Base-by-base conservation (phyloP, 768 basidiomycete species). In the Amanita molliuscula region DNA sequence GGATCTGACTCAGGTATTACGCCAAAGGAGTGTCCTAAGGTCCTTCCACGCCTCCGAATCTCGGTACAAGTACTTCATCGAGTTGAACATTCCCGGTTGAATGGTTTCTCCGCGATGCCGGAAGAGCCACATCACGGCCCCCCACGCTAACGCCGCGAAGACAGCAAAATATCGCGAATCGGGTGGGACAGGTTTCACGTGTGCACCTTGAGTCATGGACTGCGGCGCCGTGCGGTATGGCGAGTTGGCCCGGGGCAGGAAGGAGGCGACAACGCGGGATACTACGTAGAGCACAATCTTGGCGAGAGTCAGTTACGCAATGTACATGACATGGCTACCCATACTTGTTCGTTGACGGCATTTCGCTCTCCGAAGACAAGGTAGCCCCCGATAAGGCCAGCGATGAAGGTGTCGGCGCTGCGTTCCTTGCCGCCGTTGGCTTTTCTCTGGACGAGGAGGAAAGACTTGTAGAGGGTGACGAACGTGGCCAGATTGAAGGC, bases 261-360 rank as follows among this genome's bases (percentile, higher is more conserved):
- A 83, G 5, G 95, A 87, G 15, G 94, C 85, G 38, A 98, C 73
- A 41, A 95, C 89, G 44, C 96, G 84, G 21, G 91, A 91, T 51
- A 88, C 81, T 54, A 99, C 90, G 61, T 98, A 99, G 53, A 99
- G 81, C 18, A 98, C 96, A 58, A 98, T 96, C 90, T 96, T 54
- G 43, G 48, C 11, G 11, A 18, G 28, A 18, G 26, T 48, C 28
- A 38, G 50, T 49, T 50, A 9, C 48, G 15, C 33, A 48, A 53
- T 16, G 16, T 6, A 18, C 8, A 34, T 48, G 55, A 37, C 53
- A 29, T 16, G 21, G 46, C 10, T 3, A 37, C 21, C 68, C 79
- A 34, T 57, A 90, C 92, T 80, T 93, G 90, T 63, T 94, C 92
- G 56, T 94, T 93, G 53, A 94, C 82, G 15, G 90, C 88, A 51